Conservation (phyloP, 345 rosid species). For the Populus tremula region DNA sequence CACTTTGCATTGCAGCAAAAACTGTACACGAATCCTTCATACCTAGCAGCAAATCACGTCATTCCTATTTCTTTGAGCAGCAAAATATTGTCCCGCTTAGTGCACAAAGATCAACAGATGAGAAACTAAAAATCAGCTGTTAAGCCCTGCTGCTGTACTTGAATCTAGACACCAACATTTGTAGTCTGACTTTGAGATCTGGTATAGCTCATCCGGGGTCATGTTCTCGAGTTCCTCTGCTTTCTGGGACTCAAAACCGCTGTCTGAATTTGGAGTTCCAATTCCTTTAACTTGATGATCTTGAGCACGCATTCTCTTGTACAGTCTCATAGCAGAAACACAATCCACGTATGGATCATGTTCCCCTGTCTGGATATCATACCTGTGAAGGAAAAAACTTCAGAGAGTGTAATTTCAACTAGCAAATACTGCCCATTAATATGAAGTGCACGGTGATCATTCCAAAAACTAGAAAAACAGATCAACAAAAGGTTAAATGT, state of each 20-base stretch:
- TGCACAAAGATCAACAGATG: too few species aligned
- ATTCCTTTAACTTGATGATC: slow-evolving; percentile 38
- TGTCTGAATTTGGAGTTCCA: slow-evolving; percentile 7
- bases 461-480: not conserved
- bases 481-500: not conserved
- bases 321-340: slow-evolving; percentile 65
- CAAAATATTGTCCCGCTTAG: too few species aligned
- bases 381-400: slow-evolving; percentile 36
- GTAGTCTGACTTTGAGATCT: slow-evolving; percentile 51
- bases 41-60: too few species aligned
- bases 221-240: slow-evolving; percentile 54
- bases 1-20: too few species aligned
- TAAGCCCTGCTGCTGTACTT: slow-evolving; percentile 11
- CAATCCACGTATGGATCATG: slow-evolving; percentile 71
- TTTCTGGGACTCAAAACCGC: slow-evolving; percentile 38
- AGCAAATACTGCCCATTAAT: not conserved
- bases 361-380: slow-evolving; percentile 52
- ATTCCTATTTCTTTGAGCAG: too few species aligned
- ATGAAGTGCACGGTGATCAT: not conserved
- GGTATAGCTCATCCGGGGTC: slow-evolving; percentile 55
- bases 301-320: slow-evolving; percentile 60
- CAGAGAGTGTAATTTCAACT: not conserved
- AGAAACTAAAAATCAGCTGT: not conserved
- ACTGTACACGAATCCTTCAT: too few species aligned
- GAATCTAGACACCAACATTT: slow-evolving; percentile 69